phyloP scores from a whole-genome alignment of 306 rosid species.

The Lagenaria siceraria region DNA sequence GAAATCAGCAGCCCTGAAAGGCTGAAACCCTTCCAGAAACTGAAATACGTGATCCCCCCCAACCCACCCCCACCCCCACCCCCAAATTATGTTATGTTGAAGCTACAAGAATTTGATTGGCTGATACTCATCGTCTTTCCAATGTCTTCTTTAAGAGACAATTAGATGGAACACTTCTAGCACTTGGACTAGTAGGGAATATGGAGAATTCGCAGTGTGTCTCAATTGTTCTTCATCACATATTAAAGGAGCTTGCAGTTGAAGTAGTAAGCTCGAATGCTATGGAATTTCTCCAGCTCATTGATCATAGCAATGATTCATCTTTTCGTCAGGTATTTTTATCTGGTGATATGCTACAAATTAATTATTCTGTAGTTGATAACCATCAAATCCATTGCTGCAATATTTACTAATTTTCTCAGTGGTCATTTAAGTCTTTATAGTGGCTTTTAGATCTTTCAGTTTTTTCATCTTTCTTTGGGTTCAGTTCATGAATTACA shows the following conservation, averaged over 20 bases:
- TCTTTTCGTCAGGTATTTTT: slow-evolving; percentile 66
- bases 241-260: slow-evolving; percentile 72
- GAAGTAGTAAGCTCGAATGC: slow-evolving; percentile 46
- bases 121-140: neutral
- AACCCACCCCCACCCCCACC: no score
- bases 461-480: slow-evolving; percentile 5
- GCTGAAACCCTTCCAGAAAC: neutral
- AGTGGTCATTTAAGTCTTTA: neutral
- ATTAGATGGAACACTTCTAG: slow-evolving; percentile 39
- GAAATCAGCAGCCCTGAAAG: neutral
- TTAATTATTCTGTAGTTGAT: neutral
- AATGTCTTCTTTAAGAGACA: slow-evolving; percentile 33
- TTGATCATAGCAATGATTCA: slow-evolving; percentile 55
- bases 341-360: neutral
- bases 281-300: slow-evolving; percentile 54
- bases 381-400: neutral
- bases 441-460: neutral
- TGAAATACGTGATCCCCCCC: neutral
- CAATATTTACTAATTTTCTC: neutral
- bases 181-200: slow-evolving; percentile 56
- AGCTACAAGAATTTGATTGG: neutral
- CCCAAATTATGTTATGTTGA: neutral
- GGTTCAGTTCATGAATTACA: slow-evolving; percentile 72
- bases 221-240: slow-evolving; percentile 74
- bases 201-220: slow-evolving; percentile 44